Evolutionary conservation across 2,329 filamentous ascomycete species (phyloP).

Genomic region (Exophiala sp.): DNA sequence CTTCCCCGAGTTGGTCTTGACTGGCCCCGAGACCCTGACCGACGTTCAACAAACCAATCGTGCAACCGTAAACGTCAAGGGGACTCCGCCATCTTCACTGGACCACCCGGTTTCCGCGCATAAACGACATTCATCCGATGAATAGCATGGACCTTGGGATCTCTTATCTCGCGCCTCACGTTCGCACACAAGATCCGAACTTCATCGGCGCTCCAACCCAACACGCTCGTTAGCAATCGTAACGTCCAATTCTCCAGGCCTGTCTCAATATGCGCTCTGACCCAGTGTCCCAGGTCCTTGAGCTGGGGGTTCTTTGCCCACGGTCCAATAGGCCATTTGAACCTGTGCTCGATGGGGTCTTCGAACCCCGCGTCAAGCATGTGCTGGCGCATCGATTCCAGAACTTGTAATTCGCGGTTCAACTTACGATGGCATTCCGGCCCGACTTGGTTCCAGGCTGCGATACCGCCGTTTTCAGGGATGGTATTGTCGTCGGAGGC

Average conservation of each 20-base stretch:
- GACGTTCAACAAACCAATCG: too few relatives aligned
- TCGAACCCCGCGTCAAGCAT: conserved; percentile 33
- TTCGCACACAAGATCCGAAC: conserved; percentile 18
- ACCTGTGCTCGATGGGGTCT: conserved; percentile 30
- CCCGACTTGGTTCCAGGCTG: conserved; percentile 30
- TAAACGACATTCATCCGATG: conserved; percentile 24
- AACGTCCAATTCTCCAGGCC: conserved; percentile 35
- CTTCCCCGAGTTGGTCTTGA: too few relatives aligned
- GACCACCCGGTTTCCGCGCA: conserved; percentile 13
- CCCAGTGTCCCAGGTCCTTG: conserved; percentile 32
- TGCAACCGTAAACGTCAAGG: not conserved
- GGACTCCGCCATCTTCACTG: not conserved
- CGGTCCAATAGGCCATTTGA: conserved; percentile 32
- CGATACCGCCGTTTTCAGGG: conserved; percentile 33
- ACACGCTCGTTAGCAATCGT: conserved; percentile 31
- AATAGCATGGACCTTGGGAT: conserved; percentile 18
- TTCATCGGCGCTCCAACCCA: conserved; percentile 29
- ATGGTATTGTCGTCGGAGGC: conserved; percentile 36
- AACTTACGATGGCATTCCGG: conserved; percentile 32
- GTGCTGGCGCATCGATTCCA: conserved; percentile 26
- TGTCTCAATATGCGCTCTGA: conserved; percentile 29
- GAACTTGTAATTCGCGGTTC: conserved; percentile 32
- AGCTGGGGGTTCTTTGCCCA: conserved; percentile 31
- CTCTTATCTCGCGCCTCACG: conserved; percentile 15
- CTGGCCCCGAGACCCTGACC: too few relatives aligned